Evolutionary conservation across 805 yeast species (phyloP), one percentile per base, ranked within the genome.

Genomic region (Myxozyma udenii): DNA sequence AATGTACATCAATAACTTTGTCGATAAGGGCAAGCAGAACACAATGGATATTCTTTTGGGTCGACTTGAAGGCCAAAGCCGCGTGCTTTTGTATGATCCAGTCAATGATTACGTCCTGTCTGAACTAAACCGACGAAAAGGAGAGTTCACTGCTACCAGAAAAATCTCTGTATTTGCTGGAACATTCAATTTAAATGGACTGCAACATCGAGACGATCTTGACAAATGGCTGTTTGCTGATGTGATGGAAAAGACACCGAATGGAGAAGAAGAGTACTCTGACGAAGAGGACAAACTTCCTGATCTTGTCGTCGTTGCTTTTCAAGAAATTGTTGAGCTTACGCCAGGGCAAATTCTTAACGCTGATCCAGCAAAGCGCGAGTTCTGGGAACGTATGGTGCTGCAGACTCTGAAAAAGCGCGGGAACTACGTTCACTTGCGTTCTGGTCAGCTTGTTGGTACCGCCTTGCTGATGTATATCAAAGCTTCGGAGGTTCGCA

Each of bases 1-100:
- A 68, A 82, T 93, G 80, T 93, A 93, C 67, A 91, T 93, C 66
- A 93, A 93, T 70, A 91, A 95, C 58, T 93, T 93, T 69, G 90
- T 88, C 63, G 99, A 93, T 69, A 86, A 86, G 62, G 83, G 82
- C 39, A 86, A 89, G 56, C 99, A 93, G 66, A 79, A 81, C n/a
- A 85, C 89, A 1, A 90, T 90, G 55, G 98, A 91, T 66, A 74
- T 86, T 3, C 69, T 91, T 39, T 74, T 93, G 30, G 99, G 99
- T 1, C 78, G 88, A 55, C 77, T 84, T 42, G 84, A 85, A 14
- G 80, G 81, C 40, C 91, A 89, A 55, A 46, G 58, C 19, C 78
- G 84, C 0, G 97, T 93, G 2, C 70, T 74, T 41, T 78, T 93
- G 23, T 87, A 81, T 64, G 98, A 93, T 64, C 98, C 98, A 1